Conservation (phyloP, 2,329 filamentous ascomycete species). For the Cadophora sp. region DNA sequence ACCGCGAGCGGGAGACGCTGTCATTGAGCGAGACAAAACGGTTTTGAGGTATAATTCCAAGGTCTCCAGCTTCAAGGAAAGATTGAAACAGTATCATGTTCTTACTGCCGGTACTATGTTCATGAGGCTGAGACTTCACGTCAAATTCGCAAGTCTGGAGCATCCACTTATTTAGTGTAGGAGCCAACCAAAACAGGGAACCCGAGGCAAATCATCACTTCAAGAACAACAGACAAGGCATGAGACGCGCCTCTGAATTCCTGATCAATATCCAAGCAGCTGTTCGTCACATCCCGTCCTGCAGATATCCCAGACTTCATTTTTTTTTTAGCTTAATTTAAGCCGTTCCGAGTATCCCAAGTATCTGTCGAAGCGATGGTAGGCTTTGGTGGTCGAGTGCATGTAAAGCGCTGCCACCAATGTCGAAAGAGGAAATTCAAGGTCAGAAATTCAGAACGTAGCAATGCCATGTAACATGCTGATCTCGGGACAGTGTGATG, state of each 20-base stretch:
- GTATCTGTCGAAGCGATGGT: constrained; percentile 14
- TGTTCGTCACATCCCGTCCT: not conserved
- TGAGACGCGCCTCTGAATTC: not conserved
- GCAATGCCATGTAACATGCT: not conserved
- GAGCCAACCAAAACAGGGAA: not conserved
- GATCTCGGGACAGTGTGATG: constrained; percentile 25
- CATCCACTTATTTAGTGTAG: not conserved
- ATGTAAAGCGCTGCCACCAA: constrained; percentile 17
- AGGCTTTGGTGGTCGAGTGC: constrained; percentile 20
- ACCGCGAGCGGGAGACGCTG: too few species aligned
- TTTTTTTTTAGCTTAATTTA: not conserved
- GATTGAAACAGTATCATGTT: not conserved
- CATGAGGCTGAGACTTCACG: not conserved
- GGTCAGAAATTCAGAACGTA: not conserved
- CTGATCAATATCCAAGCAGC: not conserved
- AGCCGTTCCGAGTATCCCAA: not conserved
- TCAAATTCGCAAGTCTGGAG: not conserved
- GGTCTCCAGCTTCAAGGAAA: not conserved
- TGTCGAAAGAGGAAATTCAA: constrained; percentile 24
- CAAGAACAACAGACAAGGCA: not conserved
- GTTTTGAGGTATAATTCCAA: too few species aligned
- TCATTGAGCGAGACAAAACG: too few species aligned
- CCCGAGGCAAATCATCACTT: not conserved
- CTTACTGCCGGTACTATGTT: not conserved
- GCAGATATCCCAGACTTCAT: not conserved